Evolutionary conservation across 2,329 filamentous ascomycete species (phyloP).

Genomic region (Pseudonectria foliicola): DNA sequence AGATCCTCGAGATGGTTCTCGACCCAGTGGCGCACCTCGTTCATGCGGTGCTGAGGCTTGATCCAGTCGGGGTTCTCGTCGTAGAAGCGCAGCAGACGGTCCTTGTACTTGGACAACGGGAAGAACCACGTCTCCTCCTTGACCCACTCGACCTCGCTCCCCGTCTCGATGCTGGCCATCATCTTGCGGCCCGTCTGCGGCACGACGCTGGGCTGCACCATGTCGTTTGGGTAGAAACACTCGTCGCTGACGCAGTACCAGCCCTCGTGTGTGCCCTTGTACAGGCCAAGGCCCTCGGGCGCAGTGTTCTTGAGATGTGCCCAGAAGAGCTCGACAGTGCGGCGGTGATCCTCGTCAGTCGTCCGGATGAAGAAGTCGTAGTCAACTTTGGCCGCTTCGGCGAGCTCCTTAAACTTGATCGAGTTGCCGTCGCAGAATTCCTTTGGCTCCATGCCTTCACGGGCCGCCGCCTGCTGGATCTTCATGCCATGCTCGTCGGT

Average conservation of each 20-base stretch:
- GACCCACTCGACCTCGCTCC: slow-evolving; percentile 89
- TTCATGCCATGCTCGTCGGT: slow-evolving; percentile 99
- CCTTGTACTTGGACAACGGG: slow-evolving; percentile 72
- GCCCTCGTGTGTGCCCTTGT: slow-evolving; percentile 78
- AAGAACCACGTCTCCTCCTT: slow-evolving; percentile 95
- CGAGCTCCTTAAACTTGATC: slow-evolving; percentile 70
- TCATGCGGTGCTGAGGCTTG: slow-evolving; percentile 63
- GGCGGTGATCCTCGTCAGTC: slow-evolving; percentile 73
- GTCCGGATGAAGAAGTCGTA: slow-evolving; percentile 90
- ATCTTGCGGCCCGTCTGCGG: slow-evolving; percentile 76
- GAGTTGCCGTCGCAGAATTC: slow-evolving; percentile 85
- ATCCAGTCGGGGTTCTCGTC: slow-evolving; percentile 70
- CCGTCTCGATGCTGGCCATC: slow-evolving; percentile 79
- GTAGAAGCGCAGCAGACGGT: slow-evolving; percentile 76
- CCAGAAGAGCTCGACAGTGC: slow-evolving; percentile 89
- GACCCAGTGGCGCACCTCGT: slow-evolving; percentile 73
- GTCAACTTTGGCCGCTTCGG: slow-evolving; percentile 59
- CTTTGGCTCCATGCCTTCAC: slow-evolving; percentile 64
- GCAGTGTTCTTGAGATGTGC: slow-evolving; percentile 53
- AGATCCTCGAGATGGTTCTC: slow-evolving; percentile 73
- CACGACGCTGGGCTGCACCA: slow-evolving; percentile 67
- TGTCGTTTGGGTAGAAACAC: slow-evolving; percentile 79
- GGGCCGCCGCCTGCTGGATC: slow-evolving; percentile 77
- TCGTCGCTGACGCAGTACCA: slow-evolving; percentile 98
- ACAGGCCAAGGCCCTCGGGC: slow-evolving; percentile 64